These are phyloP conservation scores for Fomitiporia mediterranea DNA, from an alignment of 1,284 basidiomycete species.

Conservation along the genomic window DNA sequence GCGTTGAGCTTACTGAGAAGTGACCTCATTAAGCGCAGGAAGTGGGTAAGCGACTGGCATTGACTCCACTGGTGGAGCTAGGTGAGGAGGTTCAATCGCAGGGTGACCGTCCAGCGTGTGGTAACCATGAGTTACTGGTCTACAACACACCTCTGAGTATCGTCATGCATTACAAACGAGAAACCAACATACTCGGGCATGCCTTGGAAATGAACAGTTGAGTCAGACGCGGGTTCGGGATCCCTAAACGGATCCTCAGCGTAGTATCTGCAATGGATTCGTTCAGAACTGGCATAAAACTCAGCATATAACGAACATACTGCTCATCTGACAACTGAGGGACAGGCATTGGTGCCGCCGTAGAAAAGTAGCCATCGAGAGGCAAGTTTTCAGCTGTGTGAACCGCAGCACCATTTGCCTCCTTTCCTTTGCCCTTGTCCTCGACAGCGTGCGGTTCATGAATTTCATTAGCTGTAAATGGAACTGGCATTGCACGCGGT, in stretches of 20 bases:
- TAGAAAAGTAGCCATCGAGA: constrained; percentile 9
- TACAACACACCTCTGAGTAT: not conserved
- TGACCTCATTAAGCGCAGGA: constrained; percentile 16
- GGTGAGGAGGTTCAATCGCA: not conserved
- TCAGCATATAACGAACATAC: not conserved
- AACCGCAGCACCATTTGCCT: not conserved
- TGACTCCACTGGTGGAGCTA: not conserved
- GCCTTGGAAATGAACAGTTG: constrained; percentile 17
- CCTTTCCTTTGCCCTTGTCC: constrained; percentile 17
- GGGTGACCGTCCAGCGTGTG: not conserved
- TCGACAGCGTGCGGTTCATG: not conserved
- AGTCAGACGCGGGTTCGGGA: constrained; percentile 12
- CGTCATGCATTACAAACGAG: constrained; percentile 1
- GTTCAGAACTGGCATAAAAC: not conserved
- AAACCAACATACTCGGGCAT: constrained; percentile 11
- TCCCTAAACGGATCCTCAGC: constrained; percentile 18
- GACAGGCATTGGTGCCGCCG: constrained; percentile 10
- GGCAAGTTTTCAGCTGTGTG: not conserved
- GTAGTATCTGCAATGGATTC: not conserved
- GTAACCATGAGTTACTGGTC: not conserved
- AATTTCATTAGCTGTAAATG: not conserved
- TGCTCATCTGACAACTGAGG: not conserved
- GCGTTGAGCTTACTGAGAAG: constrained; percentile 1
- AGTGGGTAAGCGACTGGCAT: constrained; percentile 11
- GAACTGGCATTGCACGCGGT: constrained; percentile 4